These are phyloP conservation scores for Nakaseomyces nivariensis DNA, from an alignment of 1,139 yeast species.

Conservation along the genomic window DNA sequence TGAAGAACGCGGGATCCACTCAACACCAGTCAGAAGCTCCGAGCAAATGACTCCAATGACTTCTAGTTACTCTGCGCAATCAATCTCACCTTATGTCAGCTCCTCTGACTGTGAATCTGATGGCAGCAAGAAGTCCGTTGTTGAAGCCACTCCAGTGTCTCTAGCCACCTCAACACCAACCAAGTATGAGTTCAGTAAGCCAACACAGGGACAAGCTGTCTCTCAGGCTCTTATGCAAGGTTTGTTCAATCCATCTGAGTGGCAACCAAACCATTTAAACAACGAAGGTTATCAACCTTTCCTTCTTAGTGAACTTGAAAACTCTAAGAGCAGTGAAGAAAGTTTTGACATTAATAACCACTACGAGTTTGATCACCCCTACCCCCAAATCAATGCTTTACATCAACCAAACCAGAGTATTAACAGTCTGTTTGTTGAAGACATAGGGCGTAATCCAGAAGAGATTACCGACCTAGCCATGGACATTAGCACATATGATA, in stretches of 20 bases:
- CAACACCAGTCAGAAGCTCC: constrained; percentile 1
- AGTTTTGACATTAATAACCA: neutral
- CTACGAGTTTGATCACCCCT: constrained; percentile 1
- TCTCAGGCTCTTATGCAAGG: constrained; percentile 2
- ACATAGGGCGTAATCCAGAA: constrained; percentile 4
- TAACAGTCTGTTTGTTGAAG: constrained; percentile 3
- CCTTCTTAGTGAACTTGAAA: neutral
- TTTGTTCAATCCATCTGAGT: constrained; percentile 2
- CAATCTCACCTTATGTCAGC: neutral
- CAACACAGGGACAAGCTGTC: constrained; percentile 1
- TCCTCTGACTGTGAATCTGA: constrained; percentile 1
- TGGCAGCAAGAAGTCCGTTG: neutral
- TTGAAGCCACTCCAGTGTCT: neutral
- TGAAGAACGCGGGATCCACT: neutral
- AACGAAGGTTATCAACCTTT: neutral
- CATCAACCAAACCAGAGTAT: neutral
- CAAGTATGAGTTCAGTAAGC: neutral
- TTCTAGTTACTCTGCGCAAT: neutral
- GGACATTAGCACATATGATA: constrained; percentile 1
- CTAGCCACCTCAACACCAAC: neutral
- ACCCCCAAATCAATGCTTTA: neutral
- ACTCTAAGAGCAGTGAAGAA: neutral
- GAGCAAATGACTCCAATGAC: constrained; percentile 2
- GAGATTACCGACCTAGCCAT: constrained; percentile 1
- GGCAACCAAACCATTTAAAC: neutral